Percentiles rank a stretch among this genome's conserved stretches.
phyloP scores from a whole-genome alignment of 2,329 filamentous ascomycete genomes.

The Cordyceps fumosorosea region DNA sequence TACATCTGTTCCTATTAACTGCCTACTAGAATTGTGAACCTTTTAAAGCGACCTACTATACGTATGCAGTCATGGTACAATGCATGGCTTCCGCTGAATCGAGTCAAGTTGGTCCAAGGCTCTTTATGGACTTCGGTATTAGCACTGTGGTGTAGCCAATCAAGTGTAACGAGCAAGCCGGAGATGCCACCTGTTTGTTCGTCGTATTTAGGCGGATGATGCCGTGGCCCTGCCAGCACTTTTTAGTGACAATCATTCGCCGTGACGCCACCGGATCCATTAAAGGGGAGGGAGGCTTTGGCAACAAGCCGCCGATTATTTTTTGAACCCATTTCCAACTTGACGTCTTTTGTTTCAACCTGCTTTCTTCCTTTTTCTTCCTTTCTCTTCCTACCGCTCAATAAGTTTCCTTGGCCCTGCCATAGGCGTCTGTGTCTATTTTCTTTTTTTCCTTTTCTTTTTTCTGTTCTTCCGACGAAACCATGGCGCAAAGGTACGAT shows the following conservation, averaged over 20 bases:
- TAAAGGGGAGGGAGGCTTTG: conserved; percentile 9
- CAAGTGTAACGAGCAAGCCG: neutral
- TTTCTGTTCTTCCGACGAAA: neutral
- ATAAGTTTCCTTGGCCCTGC: neutral
- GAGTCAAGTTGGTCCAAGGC: too few species aligned
- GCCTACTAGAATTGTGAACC: too few species aligned
- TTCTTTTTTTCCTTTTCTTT: neutral
- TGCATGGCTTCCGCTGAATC: too few species aligned
- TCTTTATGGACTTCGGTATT: too few species aligned
- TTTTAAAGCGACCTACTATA: too few species aligned
- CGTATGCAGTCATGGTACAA: too few species aligned
- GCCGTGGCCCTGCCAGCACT: neutral
- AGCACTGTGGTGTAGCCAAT: neutral
- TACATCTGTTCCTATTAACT: too few species aligned
- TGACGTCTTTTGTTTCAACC: neutral
- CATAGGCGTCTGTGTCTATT: too few species aligned
- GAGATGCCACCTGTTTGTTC: conserved; percentile 10
- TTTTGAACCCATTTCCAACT: neutral
- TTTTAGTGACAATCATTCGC: neutral
- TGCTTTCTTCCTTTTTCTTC: neutral
- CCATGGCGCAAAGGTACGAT: conserved; percentile 32
- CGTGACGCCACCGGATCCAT: neutral
- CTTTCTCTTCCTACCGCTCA: neutral
- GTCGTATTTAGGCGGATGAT: neutral
- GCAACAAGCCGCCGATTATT: conserved; percentile 6